Conservation (phyloP, 805 yeast species). For the Candida boidinii region DNA sequence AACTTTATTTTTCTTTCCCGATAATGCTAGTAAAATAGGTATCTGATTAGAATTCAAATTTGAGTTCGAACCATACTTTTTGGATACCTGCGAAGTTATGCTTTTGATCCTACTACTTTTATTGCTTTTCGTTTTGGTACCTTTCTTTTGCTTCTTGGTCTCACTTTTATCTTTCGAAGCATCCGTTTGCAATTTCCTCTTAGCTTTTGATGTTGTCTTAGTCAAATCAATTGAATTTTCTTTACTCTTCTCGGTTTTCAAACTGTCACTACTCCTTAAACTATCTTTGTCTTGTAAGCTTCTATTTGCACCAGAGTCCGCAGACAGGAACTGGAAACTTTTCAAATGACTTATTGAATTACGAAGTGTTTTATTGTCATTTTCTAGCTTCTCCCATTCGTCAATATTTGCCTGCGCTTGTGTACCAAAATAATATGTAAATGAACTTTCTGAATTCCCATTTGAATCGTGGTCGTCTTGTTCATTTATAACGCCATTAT, state of each 20-base stretch:
- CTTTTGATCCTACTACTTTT: conserved; percentile 11
- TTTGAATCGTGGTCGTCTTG: no score
- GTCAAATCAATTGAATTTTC: no score
- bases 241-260: no score
- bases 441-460: not conserved
- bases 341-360: no score
- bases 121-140: conserved; percentile 1
- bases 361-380: no score
- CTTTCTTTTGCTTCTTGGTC: not conserved
- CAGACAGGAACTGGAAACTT: no score
- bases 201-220: not conserved
- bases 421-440: conserved; percentile 9
- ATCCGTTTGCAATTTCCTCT: not conserved
- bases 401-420: conserved; percentile 15
- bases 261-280: no score
- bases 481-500: no score
- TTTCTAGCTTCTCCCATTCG: conserved; percentile 11
- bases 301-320: no score
- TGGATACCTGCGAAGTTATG: conserved; percentile 16
- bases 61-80: conserved; percentile 11
- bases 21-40: conserved; percentile 16
- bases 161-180: not conserved
- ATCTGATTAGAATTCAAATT: conserved; percentile 2
- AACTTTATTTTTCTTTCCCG: conserved; percentile 22
- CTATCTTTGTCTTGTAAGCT: no score